Conservation (phyloP, 2,329 filamentous ascomycete species). For the Alternaria sp. region DNA sequence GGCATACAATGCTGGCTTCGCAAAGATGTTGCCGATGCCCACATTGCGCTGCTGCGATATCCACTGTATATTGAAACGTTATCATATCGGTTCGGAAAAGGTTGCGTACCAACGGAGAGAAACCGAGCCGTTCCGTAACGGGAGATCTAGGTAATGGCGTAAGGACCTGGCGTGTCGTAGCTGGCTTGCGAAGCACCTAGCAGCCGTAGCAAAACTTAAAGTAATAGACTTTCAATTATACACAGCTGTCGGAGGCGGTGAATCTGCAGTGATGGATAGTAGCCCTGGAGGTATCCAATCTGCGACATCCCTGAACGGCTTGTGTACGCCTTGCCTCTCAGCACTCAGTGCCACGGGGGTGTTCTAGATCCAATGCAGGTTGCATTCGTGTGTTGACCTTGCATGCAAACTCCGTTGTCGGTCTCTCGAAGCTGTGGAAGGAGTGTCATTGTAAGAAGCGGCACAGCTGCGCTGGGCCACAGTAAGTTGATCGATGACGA, state of each 20-base stretch:
- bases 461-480: not conserved
- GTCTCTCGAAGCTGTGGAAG: not conserved
- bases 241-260: not conserved
- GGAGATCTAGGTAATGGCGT: not conserved
- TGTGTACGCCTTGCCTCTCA: not conserved
- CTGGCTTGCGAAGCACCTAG: not conserved
- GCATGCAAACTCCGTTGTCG: not conserved
- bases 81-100: not conserved
- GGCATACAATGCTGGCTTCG: not conserved
- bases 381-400: not conserved
- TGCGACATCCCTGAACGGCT: not conserved
- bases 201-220: not conserved
- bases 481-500: not conserved
- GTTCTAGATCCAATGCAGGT: not conserved
- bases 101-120: not conserved
- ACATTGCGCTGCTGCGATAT: not conserved
- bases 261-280: not conserved
- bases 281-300: not conserved
- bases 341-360: not conserved
- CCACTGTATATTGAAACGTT: not conserved
- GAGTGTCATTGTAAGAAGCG: not conserved
- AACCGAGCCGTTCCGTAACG: not conserved
- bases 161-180: not conserved
- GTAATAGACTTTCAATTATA: not conserved
- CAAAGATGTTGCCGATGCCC: not conserved